A percentile compares a stretch with the other conserved stretches of the same genome.
Conservation (phyloP, 2,329 filamentous ascomycete species). For the Scortechinia acanthostroma region DNA sequence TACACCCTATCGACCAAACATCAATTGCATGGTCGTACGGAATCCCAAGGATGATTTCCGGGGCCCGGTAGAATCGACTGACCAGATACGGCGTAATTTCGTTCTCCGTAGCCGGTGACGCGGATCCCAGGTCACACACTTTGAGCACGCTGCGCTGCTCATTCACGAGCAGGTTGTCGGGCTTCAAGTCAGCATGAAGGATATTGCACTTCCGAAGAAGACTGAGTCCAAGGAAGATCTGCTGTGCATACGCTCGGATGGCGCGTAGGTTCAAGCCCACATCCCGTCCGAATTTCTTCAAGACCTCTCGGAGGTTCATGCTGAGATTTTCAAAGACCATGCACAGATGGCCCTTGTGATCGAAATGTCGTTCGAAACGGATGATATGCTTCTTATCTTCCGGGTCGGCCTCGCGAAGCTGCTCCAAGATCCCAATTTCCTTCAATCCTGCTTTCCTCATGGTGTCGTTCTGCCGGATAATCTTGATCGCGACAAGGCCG, state of each 20-base stretch:
- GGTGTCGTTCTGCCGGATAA: conserved; percentile 92
- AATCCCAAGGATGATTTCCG: conserved; percentile 95
- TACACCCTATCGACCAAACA: conserved; percentile 97
- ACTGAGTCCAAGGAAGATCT: conserved; percentile 84
- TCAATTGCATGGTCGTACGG: conserved; percentile 90
- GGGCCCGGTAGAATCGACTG: conserved; percentile 92
- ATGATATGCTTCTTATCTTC: conserved; percentile 90
- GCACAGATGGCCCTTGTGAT: conserved; percentile 90
- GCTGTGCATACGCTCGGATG: conserved; percentile 81
- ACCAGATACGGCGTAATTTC: conserved; percentile 92
- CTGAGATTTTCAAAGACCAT: conserved; percentile 95
- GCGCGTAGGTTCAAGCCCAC: conserved; percentile 84
- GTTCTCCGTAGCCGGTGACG: conserved; percentile 64
- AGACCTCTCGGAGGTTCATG: conserved; percentile 84
- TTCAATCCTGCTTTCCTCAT: conserved; percentile 87
- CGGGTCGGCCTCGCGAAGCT: conserved; percentile 76
- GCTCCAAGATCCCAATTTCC: conserved; percentile 86
- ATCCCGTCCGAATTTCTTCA: conserved; percentile 93
- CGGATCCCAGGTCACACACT: conserved; percentile 94
- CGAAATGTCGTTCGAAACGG: conserved; percentile 78
- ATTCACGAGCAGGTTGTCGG: conserved; percentile 92
- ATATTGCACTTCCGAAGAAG: conserved; percentile 88
- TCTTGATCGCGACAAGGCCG: conserved; percentile 86
- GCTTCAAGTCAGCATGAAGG: conserved; percentile 91
- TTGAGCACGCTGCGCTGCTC: conserved; percentile 80